Percentiles rank a stretch among this genome's conserved stretches.
These are phyloP conservation scores for Psidium friedrichsthalianum DNA, from an alignment of 345 rosid species.

Conservation along the genomic window DNA sequence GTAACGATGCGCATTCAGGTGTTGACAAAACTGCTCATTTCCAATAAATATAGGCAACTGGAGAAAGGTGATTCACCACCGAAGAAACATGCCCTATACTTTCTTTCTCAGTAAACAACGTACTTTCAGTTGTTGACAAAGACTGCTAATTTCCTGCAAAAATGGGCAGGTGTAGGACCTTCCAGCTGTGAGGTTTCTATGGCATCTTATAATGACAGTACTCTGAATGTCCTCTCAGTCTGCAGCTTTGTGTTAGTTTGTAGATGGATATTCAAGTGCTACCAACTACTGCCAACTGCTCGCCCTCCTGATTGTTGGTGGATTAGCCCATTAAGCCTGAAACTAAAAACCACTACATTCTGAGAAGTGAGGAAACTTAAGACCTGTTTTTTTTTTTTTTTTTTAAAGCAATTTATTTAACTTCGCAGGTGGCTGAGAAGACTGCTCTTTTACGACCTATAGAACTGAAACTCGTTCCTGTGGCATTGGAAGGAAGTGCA, in stretches of 20 bases:
- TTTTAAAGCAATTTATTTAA: not conserved
- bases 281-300: not conserved
- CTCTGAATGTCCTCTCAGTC: not conserved
- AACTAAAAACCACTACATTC: not conserved
- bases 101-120: not conserved
- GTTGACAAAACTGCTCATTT: not conserved
- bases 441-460: conserved; percentile 73
- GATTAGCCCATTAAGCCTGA: not conserved
- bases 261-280: not conserved
- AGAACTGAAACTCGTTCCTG: conserved; percentile 88
- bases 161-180: not conserved
- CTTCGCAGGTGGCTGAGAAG: conserved; percentile 74
- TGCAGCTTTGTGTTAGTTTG: not conserved
- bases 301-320: not conserved
- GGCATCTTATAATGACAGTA: not conserved
- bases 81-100: not conserved
- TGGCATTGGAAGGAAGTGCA: conserved; percentile 89
- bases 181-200: not conserved
- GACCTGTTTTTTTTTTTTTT: not conserved
- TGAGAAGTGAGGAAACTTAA: not conserved
- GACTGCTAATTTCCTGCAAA: not conserved
- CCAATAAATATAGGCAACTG: conserved; percentile 19
- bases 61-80: conserved; percentile 51
- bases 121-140: not conserved
- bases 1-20: not conserved